A percentile compares a stretch with the other conserved stretches of the same genome.
Conservation (phyloP, 257 asterid species). For the Solanum pimpinellifolium region DNA sequence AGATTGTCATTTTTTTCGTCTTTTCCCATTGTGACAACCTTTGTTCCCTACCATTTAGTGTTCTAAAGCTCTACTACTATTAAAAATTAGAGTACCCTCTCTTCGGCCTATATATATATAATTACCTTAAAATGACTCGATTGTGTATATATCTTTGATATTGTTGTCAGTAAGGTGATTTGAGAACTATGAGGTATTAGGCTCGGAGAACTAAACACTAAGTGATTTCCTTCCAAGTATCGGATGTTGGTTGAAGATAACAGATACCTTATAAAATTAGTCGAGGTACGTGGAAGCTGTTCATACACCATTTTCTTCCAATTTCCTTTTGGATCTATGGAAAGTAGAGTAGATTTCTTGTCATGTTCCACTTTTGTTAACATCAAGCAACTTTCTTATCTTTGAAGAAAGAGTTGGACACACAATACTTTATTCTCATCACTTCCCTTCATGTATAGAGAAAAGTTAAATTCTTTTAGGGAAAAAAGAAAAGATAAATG, state of each 20-base stretch:
- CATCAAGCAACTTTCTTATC: background rate
- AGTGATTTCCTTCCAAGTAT: background rate
- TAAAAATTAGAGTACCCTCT: background rate
- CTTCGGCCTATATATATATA: background rate
- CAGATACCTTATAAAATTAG: background rate
- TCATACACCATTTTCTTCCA: background rate
- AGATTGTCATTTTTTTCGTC: fast-evolving
- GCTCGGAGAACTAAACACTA: background rate
- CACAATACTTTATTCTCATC: background rate
- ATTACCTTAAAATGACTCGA: background rate
- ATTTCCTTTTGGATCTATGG: background rate
- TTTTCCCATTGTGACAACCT: background rate
- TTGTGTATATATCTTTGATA: background rate
- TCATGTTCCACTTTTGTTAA: background rate
- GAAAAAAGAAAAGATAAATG: background rate
- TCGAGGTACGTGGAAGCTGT: background rate
- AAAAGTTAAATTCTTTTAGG: background rate
- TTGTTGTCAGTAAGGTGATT: background rate
- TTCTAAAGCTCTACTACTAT: background rate
- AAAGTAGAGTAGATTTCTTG: background rate
- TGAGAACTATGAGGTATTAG: background rate
- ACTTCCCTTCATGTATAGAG: background rate
- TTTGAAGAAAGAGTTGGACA: background rate
- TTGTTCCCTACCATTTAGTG: background rate
- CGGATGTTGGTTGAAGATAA: background rate